Percentiles rank a stretch among this genome's conserved stretches.
These are phyloP conservation scores for Penicillium griseofulvum DNA, from an alignment of 2,329 filamentous ascomycete genomes.

Conservation along the genomic window DNA sequence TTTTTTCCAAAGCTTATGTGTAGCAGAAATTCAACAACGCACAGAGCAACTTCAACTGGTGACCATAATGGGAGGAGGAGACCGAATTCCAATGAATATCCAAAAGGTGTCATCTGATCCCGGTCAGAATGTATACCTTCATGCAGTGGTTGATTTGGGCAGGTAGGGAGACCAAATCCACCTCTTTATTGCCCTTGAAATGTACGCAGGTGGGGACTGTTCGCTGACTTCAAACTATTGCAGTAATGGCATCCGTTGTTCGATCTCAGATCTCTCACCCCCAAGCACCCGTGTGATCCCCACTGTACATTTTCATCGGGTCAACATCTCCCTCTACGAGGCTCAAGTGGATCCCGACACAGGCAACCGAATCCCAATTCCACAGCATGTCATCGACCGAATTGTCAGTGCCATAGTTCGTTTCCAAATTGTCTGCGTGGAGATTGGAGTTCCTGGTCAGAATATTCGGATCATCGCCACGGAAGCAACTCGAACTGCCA, in stretches of 20 bases:
- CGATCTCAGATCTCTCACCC: constrained; percentile 73
- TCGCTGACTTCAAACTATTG: neutral
- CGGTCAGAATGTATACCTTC: constrained; percentile 20
- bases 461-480: constrained; percentile 79
- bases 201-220: no score
- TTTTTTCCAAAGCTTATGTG: neutral
- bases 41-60: neutral
- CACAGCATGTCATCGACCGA: constrained; percentile 57
- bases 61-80: constrained; percentile 9
- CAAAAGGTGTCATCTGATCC: neutral
- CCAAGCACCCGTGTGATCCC: constrained; percentile 69
- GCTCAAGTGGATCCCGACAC: constrained; percentile 52
- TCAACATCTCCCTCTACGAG: constrained; percentile 80
- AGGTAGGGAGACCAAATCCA: constrained; percentile 27
- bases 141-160: constrained; percentile 39
- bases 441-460: constrained; percentile 60
- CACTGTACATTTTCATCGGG: constrained; percentile 73
- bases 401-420: constrained; percentile 66
- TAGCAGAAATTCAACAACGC: neutral
- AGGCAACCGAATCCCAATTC: constrained; percentile 51
- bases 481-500: constrained; percentile 77
- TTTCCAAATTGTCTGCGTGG: constrained; percentile 68
- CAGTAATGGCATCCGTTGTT: constrained; percentile 86
- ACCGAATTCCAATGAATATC: neutral
- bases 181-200: neutral